phyloP scores from a whole-genome alignment of 371 early-diverging fungal genomes.

The Mortierella polycephala region DNA sequence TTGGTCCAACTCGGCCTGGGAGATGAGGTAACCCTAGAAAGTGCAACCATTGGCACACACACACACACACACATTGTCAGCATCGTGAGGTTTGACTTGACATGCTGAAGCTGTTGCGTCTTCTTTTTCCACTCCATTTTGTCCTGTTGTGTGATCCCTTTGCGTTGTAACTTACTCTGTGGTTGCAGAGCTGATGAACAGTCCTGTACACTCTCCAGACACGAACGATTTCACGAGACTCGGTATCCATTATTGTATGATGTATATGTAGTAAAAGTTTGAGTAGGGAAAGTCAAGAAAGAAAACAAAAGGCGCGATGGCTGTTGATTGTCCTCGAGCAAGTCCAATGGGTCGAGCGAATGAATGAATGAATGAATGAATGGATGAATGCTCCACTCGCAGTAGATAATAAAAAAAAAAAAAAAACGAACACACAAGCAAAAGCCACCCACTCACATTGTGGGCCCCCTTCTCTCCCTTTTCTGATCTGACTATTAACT shows the following conservation, averaged over 20 bases:
- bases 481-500: not conserved
- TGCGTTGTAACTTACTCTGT: constrained; percentile 65
- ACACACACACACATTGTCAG: not conserved
- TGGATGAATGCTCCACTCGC: no score
- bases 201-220: constrained; percentile 91
- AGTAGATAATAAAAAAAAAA: no score
- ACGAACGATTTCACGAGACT: constrained; percentile 73
- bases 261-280: not conserved
- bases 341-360: not conserved
- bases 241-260: constrained; percentile 60
- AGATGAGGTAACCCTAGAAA: constrained; percentile 85
- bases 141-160: not conserved
- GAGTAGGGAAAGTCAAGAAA: not conserved
- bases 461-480: no score
- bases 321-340: not conserved
- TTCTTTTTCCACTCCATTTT: not conserved
- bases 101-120: not conserved
- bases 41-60: not conserved
- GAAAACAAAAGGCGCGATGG: not conserved
- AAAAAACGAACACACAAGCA: no score
- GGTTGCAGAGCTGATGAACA: constrained; percentile 88
- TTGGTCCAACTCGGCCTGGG: constrained; percentile 83
- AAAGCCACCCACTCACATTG: no score
- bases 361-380: no score
- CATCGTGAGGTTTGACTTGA: no score